Evolutionary conservation across 75 land plant genomes (phyloP), one percentile per base, ranked within the genome.

Genomic region (Sequoia sempervirens): DNA sequence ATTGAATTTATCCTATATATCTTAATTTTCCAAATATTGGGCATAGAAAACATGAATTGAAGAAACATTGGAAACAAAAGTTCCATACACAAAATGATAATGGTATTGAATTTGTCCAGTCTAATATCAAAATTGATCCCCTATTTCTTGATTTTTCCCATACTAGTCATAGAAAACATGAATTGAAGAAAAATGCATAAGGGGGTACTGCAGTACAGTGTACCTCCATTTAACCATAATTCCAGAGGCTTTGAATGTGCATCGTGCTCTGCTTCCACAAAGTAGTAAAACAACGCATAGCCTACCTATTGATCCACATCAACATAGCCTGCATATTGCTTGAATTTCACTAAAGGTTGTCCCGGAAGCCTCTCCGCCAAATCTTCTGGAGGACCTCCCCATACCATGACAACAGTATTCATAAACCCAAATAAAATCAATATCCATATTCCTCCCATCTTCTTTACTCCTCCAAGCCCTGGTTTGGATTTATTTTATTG

Each of bases 211-310:
- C 2, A 38, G 10, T 56, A 20, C 23, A 56, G 15, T 0, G 28
- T 30, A 95, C 98, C 98, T 93, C 98, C 98, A 92, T 96, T 96
- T 83, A 95, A 89, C 97, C 97, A 95, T 37, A 96, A 88, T 47
- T 93, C 89, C 75, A 96, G 88, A 75, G 99, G 96, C 79, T 86
- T 92, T 5, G 82, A 38, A 46, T 89, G 61, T 15, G 97, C 87
- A 53, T 93, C 88, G 5, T 81, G 50, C 12, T 90, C 89, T 41
- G 97, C 99, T 85, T 96, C 99, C 83, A 88, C 94, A 85, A 96
- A 95, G 85, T 94, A 96, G 89, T 93, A 96, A 81, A 95, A 96
- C 66, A 96, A 84, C 50, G 94, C 95, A 69, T 93, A 91, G 37
- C 97, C 97, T 5, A 93, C 86, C 82, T 91, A 78, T 82, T 85